Conservation (phyloP, 805 yeast genomes). For the Schwanniomyces vanrijiae region DNA sequence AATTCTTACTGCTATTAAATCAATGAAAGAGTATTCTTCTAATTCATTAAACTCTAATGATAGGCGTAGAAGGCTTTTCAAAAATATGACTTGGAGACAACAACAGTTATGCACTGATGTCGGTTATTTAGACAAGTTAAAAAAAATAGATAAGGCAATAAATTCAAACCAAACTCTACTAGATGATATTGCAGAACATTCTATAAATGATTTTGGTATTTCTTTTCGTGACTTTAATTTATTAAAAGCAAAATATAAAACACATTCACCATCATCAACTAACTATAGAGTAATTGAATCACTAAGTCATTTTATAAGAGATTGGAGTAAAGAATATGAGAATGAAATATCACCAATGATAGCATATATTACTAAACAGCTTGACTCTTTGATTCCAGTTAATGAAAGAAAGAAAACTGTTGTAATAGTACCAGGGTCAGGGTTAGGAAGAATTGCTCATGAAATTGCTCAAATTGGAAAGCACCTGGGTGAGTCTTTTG, state of each 20-base stretch:
- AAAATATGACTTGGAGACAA: conserved; percentile 53
- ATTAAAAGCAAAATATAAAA: conserved; percentile 10
- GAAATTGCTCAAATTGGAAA: conserved; percentile 41
- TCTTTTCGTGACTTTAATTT: conserved; percentile 32
- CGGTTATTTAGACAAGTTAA: conserved; percentile 56
- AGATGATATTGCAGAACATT: conserved; percentile 42
- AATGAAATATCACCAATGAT: conserved; percentile 55
- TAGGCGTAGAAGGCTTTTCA: conserved; percentile 42
- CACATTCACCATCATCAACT: conserved; percentile 10
- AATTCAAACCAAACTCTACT: conserved; percentile 49
- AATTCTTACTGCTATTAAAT: conserved; percentile 43
- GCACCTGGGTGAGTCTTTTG: conserved; percentile 26
- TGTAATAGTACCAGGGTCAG: conserved; percentile 84
- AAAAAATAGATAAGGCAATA: conserved; percentile 47
- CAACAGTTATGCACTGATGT: conserved; percentile 52
- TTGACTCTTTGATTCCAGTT: conserved; percentile 32
- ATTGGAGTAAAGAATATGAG: conserved; percentile 60
- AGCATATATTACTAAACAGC: conserved; percentile 47
- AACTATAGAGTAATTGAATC: conserved; percentile 56
- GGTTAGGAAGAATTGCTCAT: conserved; percentile 76
- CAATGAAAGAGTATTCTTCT: conserved; percentile 44
- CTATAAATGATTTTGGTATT: conserved; percentile 46
- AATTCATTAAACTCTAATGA: conserved; percentile 46
- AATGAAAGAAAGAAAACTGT: conserved; percentile 38
- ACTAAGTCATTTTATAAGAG: conserved; percentile 74